Evolutionary conservation across 1,284 basidiomycete genomes (phyloP), one percentile per base, ranked within the genome.

Genomic region (Gomphus bonarii): DNA sequence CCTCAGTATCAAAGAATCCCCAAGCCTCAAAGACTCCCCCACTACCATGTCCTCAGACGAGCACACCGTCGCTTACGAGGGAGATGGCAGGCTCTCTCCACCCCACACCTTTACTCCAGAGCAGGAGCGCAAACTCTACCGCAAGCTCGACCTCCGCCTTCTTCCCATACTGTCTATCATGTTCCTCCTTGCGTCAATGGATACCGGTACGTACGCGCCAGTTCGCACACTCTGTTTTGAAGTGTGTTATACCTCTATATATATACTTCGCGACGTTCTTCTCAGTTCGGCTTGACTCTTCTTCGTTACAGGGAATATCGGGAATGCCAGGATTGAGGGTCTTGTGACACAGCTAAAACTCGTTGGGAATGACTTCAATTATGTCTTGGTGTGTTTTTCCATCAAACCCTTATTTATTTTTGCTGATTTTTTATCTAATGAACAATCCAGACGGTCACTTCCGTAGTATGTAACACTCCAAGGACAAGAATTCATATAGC

Each of bases 261-360:
- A n/a, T n/a, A 25, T 25, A 25, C 4, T 25, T 25, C 25, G 4
- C 25, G 25, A 25, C 25, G 25, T 25, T 25, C 25, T 25, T 25
- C 25, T 25, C 3, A n/a, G n/a, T n/a, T n/a, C n/a, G 25, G 4
- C 25, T 25, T 4, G 25, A 25, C 4, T 25, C 25, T 25, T 25
- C 3, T 4, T 25, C 25, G 4, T 25, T 4, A 25, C 38, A 82
- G 81, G 77, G 52, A 82, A 82, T 59, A 81, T 82, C 47, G 81
- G 82, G 42, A 86, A 85, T 61, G 84, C 84, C 3, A 81, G 75
- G 62, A 68, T 86, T 14, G 80, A 84, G 60, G 84, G 84, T 1
- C 66, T 85, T 3, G 62, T 66, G 12, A 75, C 68, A 0, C 74
- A 85, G 62, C 70, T 85, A 0, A 18, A 79, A 54, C 69, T 86